Evolutionary conservation across 73 alveolate species (phyloP).

Genomic region (Paramecium octaurelia): DNA sequence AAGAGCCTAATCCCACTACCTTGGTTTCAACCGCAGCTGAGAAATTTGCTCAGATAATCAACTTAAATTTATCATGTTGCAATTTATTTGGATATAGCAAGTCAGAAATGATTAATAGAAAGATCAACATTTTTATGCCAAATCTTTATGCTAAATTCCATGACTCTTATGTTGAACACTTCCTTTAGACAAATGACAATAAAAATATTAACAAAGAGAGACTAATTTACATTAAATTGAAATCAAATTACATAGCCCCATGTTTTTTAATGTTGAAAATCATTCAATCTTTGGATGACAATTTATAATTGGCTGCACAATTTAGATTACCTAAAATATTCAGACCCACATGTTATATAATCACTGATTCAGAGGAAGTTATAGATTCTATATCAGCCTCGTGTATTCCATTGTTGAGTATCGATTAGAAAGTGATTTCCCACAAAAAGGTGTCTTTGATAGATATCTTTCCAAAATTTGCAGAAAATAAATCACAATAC

Average conservation of each 20-base stretch:
- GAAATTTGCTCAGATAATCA: constrained; percentile 34
- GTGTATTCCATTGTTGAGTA: neutral
- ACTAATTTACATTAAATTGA: neutral
- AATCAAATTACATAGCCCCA: constrained; percentile 2
- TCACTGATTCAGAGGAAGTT: neutral
- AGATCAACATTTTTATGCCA: constrained; percentile 21
- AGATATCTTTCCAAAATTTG: neutral
- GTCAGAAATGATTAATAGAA: constrained; percentile 41
- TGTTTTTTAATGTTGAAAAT: constrained; percentile 4
- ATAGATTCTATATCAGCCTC: constrained; percentile 40
- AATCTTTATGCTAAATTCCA: neutral
- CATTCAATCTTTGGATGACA: neutral
- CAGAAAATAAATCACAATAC: neutral
- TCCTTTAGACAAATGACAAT: neutral
- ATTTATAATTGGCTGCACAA: constrained; percentile 11
- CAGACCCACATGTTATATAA: neutral
- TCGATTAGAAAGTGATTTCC: neutral
- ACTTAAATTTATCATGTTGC: constrained; percentile 41
- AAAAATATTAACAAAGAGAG: constrained; percentile 1
- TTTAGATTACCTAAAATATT: neutral
- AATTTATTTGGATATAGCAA: constrained; percentile 51
- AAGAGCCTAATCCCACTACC: constrained; percentile 34
- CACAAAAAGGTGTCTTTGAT: neutral
- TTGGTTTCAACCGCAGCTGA: constrained; percentile 47
- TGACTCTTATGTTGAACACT: neutral